phyloP scores from a whole-genome alignment of 1,284 basidiomycete genomes.

The Ustilago sp. region DNA sequence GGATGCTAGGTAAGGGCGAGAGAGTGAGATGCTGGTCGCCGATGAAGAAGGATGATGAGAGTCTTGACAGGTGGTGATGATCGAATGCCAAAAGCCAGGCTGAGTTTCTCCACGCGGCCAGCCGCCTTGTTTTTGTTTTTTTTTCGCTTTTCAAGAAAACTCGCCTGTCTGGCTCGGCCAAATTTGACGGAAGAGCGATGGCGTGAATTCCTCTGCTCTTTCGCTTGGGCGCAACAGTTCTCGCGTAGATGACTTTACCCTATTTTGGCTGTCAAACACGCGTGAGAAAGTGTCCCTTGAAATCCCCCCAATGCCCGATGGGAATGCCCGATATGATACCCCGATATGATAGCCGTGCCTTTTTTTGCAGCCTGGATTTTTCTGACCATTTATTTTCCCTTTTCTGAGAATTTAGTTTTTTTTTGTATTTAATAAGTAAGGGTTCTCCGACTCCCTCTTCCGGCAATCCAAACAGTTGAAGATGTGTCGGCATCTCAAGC shows the following conservation, averaged over 20 bases:
- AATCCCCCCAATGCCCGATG: too few relatives aligned
- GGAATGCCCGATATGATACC: background rate
- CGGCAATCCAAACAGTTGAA: too few relatives aligned
- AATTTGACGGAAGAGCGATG: too few relatives aligned
- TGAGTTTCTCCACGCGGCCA: background rate
- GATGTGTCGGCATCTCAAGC: too few relatives aligned
- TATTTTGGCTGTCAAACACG: background rate
- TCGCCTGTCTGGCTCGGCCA: too few relatives aligned
- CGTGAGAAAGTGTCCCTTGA: background rate
- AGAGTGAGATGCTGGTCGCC: background rate
- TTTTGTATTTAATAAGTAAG: background rate
- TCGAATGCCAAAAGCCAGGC: background rate
- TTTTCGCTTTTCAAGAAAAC: too few relatives aligned
- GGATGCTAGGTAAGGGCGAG: background rate
- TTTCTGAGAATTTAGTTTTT: background rate
- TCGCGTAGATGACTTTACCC: background rate
- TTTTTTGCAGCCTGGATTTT: conserved; percentile 3
- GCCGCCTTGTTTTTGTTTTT: background rate
- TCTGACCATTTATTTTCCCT: background rate
- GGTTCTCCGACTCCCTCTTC: conserved; percentile 3
- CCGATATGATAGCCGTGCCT: background rate
- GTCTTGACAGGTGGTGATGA: background rate
- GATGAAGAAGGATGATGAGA: background rate
- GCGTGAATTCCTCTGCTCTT: background rate
- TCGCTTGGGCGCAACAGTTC: background rate